Percentiles rank a stretch among this genome's conserved stretches.
phyloP scores from a whole-genome alignment of 2,329 filamentous ascomycete species.

The Spiromastix sp. region DNA sequence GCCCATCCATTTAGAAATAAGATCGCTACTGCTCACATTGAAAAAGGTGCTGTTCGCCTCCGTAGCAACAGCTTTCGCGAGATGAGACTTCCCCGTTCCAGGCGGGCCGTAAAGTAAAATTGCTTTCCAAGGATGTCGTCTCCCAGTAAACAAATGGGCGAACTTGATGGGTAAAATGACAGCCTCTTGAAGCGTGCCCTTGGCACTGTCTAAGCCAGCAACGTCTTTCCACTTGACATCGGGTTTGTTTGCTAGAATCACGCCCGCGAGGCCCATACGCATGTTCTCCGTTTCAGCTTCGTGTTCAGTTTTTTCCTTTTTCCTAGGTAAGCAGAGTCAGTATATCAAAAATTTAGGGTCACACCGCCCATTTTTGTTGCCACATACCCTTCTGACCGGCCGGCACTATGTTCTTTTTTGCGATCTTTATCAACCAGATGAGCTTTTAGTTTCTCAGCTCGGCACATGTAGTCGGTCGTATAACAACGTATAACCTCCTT shows the following conservation, averaged over 20 bases:
- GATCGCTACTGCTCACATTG: constrained; percentile 90
- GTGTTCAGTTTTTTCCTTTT: constrained; percentile 52
- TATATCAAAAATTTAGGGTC: constrained; percentile 8
- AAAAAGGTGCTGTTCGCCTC: constrained; percentile 99
- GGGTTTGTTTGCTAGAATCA: constrained; percentile 88
- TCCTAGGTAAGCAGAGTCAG: too few species aligned
- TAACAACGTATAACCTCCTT: constrained; percentile 97
- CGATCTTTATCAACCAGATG: constrained; percentile 60
- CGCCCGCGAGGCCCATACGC: constrained; percentile 77
- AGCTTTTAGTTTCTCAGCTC: constrained; percentile 92
- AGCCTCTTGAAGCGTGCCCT: constrained; percentile 95
- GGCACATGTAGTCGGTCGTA: constrained; percentile 94
- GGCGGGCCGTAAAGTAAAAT: constrained; percentile 93
- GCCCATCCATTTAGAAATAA: constrained; percentile 99
- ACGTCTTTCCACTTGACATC: constrained; percentile 98
- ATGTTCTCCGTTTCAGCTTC: constrained; percentile 96
- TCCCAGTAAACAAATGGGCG: constrained; percentile 88
- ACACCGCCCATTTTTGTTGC: constrained; percentile 44
- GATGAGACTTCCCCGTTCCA: constrained; percentile 93
- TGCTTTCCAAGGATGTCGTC: constrained; percentile 96
- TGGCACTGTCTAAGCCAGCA: constrained; percentile 83
- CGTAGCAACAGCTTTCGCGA: constrained; percentile 94
- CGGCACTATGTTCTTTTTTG: constrained; percentile 41
- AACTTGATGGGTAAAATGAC: constrained; percentile 98
- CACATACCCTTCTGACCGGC: constrained; percentile 42